phyloP scores from a whole-genome alignment of 2,329 filamentous ascomycete species.

The Lasiodiplodia sp. region DNA sequence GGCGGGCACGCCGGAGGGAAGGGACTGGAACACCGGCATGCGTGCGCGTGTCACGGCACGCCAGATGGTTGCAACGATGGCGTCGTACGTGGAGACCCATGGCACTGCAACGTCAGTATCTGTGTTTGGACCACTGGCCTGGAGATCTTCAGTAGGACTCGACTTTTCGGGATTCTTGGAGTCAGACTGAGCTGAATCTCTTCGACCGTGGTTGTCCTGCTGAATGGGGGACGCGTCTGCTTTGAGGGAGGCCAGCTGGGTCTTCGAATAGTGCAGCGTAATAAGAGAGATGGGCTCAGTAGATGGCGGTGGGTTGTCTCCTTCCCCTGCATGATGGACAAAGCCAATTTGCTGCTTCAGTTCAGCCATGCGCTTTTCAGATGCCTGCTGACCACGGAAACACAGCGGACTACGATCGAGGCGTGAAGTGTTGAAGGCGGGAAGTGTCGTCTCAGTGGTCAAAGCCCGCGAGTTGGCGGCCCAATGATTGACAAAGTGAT shows the following conservation, averaged over 20 bases:
- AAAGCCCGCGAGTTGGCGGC: constrained; percentile 37
- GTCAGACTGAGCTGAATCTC: background rate
- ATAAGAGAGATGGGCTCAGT: background rate
- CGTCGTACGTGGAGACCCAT: constrained; percentile 39
- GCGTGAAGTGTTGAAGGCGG: constrained; percentile 16
- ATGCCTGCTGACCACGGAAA: background rate
- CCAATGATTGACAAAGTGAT: constrained; percentile 39
- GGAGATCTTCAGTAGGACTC: constrained; percentile 31
- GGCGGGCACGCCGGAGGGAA: background rate
- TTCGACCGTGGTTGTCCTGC: background rate
- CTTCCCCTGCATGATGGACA: background rate
- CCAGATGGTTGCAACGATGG: constrained; percentile 38
- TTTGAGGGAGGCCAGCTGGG: constrained; percentile 30
- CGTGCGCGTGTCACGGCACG: constrained; percentile 35
- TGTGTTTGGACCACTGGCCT: constrained; percentile 33
- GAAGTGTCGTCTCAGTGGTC: constrained; percentile 30
- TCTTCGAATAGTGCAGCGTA: background rate
- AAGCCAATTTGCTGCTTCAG: background rate
- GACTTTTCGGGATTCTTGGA: constrained; percentile 36
- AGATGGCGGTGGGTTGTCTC: background rate
- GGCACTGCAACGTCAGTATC: constrained; percentile 20
- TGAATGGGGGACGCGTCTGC: constrained; percentile 32
- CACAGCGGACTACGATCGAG: constrained; percentile 25
- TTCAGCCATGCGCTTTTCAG: background rate
- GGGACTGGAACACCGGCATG: constrained; percentile 27